phyloP scores from a whole-genome alignment of 108 stramenopile genomes.

The Nitzschia sp. region DNA sequence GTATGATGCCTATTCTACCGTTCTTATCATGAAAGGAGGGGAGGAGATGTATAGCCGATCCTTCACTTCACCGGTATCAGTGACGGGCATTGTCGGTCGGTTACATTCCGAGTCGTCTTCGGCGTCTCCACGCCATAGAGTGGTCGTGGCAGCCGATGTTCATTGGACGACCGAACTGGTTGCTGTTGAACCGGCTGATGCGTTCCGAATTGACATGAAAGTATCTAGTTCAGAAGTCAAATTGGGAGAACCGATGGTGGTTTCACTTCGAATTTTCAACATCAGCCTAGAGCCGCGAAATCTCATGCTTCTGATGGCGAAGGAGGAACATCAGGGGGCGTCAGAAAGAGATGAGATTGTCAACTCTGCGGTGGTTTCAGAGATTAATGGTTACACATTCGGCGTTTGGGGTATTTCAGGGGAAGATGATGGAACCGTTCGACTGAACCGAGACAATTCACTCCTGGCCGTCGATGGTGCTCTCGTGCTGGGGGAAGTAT shows the following conservation, averaged over 20 bases:
- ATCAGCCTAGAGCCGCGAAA: conserved; percentile 64
- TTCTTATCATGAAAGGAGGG: conserved; percentile 66
- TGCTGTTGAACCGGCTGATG: conserved; percentile 77
- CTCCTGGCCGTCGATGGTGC: conserved; percentile 80
- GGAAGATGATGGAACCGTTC: conserved; percentile 66
- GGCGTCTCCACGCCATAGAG: conserved; percentile 17
- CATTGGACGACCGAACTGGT: conserved; percentile 73
- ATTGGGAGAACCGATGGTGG: conserved; percentile 65
- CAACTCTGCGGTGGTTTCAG: conserved; percentile 71
- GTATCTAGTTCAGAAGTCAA: conserved; percentile 29
- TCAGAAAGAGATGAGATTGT: conserved; percentile 34
- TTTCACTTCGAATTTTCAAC: conserved; percentile 70
- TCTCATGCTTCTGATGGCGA: conserved; percentile 79
- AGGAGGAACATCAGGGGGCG: conserved; percentile 46
- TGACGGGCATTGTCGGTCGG: conserved; percentile 61
- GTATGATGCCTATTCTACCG: conserved; percentile 67
- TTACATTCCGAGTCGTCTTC: not conserved
- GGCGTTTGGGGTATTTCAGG: conserved; percentile 73
- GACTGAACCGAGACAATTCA: conserved; percentile 70
- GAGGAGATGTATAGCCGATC: conserved; percentile 66
- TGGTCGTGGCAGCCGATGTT: conserved; percentile 68
- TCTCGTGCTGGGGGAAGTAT: conserved; percentile 70
- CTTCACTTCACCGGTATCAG: conserved; percentile 71
- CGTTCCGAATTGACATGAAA: conserved; percentile 74
- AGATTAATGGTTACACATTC: conserved; percentile 76